These are phyloP conservation scores for Populus trichocarpa DNA, from an alignment of 441 rosid species.

Conservation along the genomic window DNA sequence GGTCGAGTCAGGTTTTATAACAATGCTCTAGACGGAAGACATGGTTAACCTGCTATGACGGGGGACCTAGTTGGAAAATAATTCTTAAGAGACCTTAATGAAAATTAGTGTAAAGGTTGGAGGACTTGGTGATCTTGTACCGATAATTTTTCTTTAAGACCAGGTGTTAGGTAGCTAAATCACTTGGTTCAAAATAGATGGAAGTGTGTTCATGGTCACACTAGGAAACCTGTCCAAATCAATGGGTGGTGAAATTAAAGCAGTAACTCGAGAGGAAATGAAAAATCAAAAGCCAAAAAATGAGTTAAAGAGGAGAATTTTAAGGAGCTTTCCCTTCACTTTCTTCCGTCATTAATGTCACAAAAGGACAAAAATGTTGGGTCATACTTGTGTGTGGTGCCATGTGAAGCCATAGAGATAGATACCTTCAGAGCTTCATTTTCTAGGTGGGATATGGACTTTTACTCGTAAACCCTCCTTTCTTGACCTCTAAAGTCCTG, in stretches of 20 bases:
- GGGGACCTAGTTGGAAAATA: no score
- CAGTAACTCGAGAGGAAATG: not conserved
- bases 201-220: not conserved
- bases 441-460: conserved; percentile 16
- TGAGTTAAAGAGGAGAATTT: not conserved
- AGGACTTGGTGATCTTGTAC: not conserved
- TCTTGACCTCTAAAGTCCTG: conserved; percentile 6
- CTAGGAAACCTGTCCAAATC: not conserved
- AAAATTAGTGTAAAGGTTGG: not conserved
- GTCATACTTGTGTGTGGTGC: not conserved
- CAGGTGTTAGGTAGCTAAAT: not conserved
- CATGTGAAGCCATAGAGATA: not conserved
- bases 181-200: not conserved
- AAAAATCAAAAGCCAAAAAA: not conserved
- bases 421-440: not conserved
- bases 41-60: no score
- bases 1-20: no score
- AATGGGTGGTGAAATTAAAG: not conserved
- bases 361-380: not conserved
- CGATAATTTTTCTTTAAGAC: not conserved
- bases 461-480: conserved; percentile 18
- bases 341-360: not conserved
- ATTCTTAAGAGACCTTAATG: no score
- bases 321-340: not conserved
- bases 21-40: no score